Conservation (phyloP, 768 basidiomycete species). For the Botryobasidium botryosum region DNA sequence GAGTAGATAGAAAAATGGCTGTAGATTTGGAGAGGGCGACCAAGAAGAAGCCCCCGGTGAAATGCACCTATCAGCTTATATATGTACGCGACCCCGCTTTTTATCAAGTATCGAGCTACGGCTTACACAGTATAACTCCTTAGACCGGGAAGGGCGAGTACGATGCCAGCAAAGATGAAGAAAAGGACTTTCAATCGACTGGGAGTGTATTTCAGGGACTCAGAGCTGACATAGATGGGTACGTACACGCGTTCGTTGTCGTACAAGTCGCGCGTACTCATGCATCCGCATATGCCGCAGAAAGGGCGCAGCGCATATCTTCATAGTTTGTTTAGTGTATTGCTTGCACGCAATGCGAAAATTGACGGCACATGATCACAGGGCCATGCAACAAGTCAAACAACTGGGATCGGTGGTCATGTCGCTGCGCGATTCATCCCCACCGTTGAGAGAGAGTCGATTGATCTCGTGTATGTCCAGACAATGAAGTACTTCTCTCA, state of each 20-base stretch:
- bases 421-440: conserved; percentile 79
- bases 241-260: conserved; percentile 13
- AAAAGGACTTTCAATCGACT: conserved; percentile 39
- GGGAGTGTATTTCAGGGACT: conserved; percentile 80
- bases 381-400: conserved; percentile 87
- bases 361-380: too few species aligned
- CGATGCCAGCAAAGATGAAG: conserved; percentile 54
- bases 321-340: conserved; percentile 70
- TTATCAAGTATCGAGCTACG: too few species aligned
- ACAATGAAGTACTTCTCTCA: conserved; percentile 16
- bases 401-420: conserved; percentile 61
- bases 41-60: conserved; percentile 79
- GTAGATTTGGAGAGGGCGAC: conserved; percentile 75
- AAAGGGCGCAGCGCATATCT: conserved; percentile 54
- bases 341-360: too few species aligned
- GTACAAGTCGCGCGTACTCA: not conserved
- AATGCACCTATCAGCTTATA: conserved; percentile 65
- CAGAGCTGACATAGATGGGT: conserved; percentile 75
- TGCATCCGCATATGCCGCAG: conserved; percentile 21
- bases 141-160: conserved; percentile 74
- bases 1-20: conserved; percentile 44
- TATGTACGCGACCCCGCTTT: too few species aligned
- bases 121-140: too few species aligned
- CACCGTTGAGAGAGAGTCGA: conserved; percentile 88
- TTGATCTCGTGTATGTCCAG: conserved; percentile 52